phyloP scores from a whole-genome alignment of 78 protist genomes.

The Guillardia theta region DNA sequence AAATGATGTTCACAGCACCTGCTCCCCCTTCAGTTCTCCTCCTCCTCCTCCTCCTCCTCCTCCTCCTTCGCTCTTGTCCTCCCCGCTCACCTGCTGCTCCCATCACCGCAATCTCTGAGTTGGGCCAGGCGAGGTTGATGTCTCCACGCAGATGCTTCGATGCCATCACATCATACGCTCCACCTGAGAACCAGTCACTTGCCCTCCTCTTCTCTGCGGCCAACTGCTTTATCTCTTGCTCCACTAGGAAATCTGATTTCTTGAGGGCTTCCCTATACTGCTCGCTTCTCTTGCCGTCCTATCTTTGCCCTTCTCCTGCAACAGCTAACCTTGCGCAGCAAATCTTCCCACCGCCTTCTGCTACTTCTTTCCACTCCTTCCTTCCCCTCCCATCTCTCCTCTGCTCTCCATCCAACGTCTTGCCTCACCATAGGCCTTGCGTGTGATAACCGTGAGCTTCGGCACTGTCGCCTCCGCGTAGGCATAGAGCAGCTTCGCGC shows the following conservation, averaged over 20 bases:
- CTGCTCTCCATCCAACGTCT: too few relatives aligned
- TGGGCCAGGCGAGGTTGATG: constrained; percentile 97
- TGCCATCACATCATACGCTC: constrained; percentile 97
- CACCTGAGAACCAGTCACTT: too few relatives aligned
- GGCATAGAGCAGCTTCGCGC: constrained; percentile 97
- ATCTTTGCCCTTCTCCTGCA: not conserved
- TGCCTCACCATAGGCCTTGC: constrained; percentile 92
- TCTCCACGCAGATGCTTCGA: constrained; percentile 97
- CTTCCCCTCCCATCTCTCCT: too few relatives aligned
- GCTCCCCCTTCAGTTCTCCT: too few relatives aligned
- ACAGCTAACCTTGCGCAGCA: not conserved
- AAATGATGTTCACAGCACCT: constrained; percentile 96
- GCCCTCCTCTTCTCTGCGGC: too few relatives aligned
- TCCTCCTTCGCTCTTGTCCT: too few relatives aligned
- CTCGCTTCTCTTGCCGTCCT: too few relatives aligned
- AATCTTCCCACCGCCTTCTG: not conserved
- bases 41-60: too few relatives aligned
- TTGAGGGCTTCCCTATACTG: too few relatives aligned
- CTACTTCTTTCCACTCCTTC: not conserved
- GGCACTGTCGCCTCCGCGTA: constrained; percentile 99
- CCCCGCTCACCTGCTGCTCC: constrained; percentile 85
- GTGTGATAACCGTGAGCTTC: constrained; percentile 94
- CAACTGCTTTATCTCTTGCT: too few relatives aligned
- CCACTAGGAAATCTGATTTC: too few relatives aligned
- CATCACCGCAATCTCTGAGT: constrained; percentile 99